phyloP scores from a whole-genome alignment of 345 rosid species.

The Mallotus nudiflorus region DNA sequence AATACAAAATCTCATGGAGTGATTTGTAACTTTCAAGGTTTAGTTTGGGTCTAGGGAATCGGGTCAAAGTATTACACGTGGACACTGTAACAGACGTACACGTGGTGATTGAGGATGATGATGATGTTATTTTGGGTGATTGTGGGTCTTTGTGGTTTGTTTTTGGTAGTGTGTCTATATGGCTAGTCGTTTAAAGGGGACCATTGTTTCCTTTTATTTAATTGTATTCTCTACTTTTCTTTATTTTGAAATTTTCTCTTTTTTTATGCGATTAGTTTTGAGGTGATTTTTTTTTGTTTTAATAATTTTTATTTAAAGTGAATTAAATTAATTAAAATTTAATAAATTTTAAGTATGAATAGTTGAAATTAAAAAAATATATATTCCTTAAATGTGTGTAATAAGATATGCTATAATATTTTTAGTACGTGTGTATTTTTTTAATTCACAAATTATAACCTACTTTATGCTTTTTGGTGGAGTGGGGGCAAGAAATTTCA shows the following conservation, averaged over 20 bases:
- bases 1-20: too few species aligned
- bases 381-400: too few species aligned
- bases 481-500: conserved; percentile 5
- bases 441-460: too few species aligned
- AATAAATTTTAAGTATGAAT: too few species aligned
- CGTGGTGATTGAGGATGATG: background rate
- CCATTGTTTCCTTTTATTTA: conserved; percentile 11
- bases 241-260: background rate
- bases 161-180: conserved; percentile 26
- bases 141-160: background rate
- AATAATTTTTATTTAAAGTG: background rate
- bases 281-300: background rate
- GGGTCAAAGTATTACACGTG: conserved; percentile 12
- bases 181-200: conserved; percentile 20
- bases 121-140: background rate
- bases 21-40: background rate
- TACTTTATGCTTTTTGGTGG: conserved; percentile 5
- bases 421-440: background rate
- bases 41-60: conserved; percentile 4
- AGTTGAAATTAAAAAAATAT: too few species aligned
- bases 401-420: background rate
- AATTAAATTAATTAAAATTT: too few species aligned
- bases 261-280: background rate
- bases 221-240: background rate
- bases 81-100: background rate